Evolutionary conservation across 768 basidiomycete species (phyloP).

Genomic region (Tricholoma hemisulphureum): DNA sequence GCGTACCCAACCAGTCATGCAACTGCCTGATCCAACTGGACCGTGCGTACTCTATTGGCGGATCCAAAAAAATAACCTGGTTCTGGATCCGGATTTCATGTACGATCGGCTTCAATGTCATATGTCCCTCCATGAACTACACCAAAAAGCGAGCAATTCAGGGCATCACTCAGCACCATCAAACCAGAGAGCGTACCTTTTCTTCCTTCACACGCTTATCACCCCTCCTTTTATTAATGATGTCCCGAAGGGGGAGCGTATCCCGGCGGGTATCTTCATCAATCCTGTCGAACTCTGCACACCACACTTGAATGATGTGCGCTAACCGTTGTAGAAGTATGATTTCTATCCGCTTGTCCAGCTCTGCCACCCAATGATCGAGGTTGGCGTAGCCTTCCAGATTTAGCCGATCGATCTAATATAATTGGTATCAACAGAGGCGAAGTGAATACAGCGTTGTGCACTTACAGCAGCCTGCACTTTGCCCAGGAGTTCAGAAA

Average conservation of each 20-base stretch:
- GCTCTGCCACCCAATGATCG: constrained; percentile 85
- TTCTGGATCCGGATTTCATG: constrained; percentile 99
- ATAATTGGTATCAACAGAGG: not conserved
- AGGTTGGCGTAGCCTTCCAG: constrained; percentile 94
- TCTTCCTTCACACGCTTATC: constrained; percentile 78
- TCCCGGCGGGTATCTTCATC: constrained; percentile 71
- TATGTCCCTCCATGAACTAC: constrained; percentile 69
- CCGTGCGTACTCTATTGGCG: constrained; percentile 93
- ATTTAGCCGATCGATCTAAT: constrained; percentile 90
- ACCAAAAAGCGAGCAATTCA: not conserved
- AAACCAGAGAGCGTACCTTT: constrained; percentile 49
- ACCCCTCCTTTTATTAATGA: constrained; percentile 61
- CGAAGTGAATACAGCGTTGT: not conserved
- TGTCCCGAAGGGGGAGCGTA: constrained; percentile 47
- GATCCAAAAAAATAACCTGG: constrained; percentile 97
- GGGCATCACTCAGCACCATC: not conserved
- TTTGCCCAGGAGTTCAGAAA: constrained; percentile 71
- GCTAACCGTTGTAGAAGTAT: constrained; percentile 74
- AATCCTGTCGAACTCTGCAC: constrained; percentile 74
- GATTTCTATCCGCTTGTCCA: constrained; percentile 79
- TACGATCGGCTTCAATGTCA: constrained; percentile 81
- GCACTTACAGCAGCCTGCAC: constrained; percentile 79
- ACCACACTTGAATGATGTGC: constrained; percentile 85
- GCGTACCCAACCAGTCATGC: constrained; percentile 82
- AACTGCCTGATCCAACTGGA: constrained; percentile 86